A percentile compares a stretch with the other conserved stretches of the same genome.
Conservation (phyloP, 129 eudicot genomes). For the Lactuca sativa region DNA sequence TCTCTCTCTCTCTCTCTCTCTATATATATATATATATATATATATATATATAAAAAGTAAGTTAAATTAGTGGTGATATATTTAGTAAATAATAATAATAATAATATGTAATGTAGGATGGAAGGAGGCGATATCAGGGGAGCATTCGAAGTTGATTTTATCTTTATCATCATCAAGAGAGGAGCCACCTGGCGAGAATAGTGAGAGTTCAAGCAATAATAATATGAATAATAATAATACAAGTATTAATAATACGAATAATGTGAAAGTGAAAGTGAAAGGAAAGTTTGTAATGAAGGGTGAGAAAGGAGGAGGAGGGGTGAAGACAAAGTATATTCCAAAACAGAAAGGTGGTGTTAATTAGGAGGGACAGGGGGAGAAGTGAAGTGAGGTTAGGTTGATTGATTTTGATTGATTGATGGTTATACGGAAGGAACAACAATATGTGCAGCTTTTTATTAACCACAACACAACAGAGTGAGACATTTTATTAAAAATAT, state of each 20-base stretch:
- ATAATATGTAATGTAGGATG: conserved; percentile 43
- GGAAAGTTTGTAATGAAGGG: conserved; percentile 35
- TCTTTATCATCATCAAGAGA: conserved; percentile 19
- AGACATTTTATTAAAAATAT: not conserved
- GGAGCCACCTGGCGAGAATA: conserved; percentile 24
- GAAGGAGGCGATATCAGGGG: conserved; percentile 68
- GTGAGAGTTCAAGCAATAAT: conserved; percentile 5
- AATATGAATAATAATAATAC: conserved; percentile 5
- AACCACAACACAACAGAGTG: not conserved
- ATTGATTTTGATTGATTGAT: conserved; percentile 5
- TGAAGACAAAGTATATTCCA: conserved; percentile 41
- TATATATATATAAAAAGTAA: not conserved
- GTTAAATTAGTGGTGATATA: not conserved
- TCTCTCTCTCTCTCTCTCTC: not conserved
- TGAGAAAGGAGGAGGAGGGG: conserved; percentile 22
- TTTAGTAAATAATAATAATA: not conserved
- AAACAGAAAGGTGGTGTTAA: conserved; percentile 31
- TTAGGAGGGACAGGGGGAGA: conserved; percentile 21
- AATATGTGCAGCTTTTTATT: conserved; percentile 41
- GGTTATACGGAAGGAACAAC: conserved; percentile 7
- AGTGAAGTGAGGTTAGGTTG: not conserved
- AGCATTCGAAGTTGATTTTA: conserved; percentile 48
- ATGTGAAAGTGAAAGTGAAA: conserved; percentile 18
- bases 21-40: no score
- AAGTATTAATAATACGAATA: conserved; percentile 18